A percentile compares a stretch with the other conserved stretches of the same genome.
Conservation (phyloP, 768 basidiomycete species). For the Rhizopogon vesiculosus region DNA sequence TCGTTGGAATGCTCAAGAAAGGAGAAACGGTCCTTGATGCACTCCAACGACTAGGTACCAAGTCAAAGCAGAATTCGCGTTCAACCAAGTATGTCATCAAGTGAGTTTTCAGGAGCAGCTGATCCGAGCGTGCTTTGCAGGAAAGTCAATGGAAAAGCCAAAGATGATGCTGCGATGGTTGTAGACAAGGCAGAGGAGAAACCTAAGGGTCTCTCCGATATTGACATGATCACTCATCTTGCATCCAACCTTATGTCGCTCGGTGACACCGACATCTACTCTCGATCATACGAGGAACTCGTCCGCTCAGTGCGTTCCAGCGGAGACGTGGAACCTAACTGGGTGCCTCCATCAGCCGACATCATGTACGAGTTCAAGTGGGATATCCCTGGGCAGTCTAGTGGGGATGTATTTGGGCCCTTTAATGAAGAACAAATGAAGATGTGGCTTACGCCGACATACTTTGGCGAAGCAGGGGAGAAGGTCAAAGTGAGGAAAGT, state of each 20-base stretch:
- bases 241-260: slow-evolving; percentile 86
- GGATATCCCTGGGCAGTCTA: slow-evolving; percentile 50
- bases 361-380: slow-evolving; percentile 80
- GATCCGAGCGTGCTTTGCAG: slow-evolving; percentile 8
- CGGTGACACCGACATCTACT: slow-evolving; percentile 84
- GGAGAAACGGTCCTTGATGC: slow-evolving; percentile 92
- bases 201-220: slow-evolving; percentile 41
- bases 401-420: slow-evolving; percentile 66
- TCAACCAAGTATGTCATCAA: slow-evolving; percentile 15
- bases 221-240: slow-evolving; percentile 79
- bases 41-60: slow-evolving; percentile 75
- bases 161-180: slow-evolving; percentile 37
- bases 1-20: slow-evolving; percentile 74
- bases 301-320: slow-evolving; percentile 71
- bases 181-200: slow-evolving; percentile 38
- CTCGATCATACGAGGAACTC: slow-evolving; percentile 80
- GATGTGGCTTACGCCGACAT: slow-evolving; percentile 74
- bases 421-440: slow-evolving; percentile 78
- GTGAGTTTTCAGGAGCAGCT: not conserved
- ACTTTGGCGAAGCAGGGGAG: slow-evolving; percentile 76
- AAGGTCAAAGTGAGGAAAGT: slow-evolving; percentile 68
- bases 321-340: slow-evolving; percentile 60
- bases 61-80: slow-evolving; percentile 46
- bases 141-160: slow-evolving; percentile 26
- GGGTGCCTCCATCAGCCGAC: slow-evolving; percentile 76